Percentiles rank a stretch among this genome's conserved stretches.
These are phyloP conservation scores for Macaranga tanarius DNA, from an alignment of 441 rosid species.

Conservation along the genomic window DNA sequence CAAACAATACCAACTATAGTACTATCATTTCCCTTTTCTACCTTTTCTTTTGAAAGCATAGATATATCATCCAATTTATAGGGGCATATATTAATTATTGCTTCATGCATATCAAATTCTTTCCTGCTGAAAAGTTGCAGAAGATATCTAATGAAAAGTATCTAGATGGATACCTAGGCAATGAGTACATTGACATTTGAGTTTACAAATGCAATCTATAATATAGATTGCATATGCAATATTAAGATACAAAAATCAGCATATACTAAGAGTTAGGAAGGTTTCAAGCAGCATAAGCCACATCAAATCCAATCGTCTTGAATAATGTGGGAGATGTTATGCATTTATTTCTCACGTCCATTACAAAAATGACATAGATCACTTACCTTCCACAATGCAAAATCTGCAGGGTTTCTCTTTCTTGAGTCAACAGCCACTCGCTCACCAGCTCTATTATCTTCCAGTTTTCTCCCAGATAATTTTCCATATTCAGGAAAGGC, in stretches of 20 bases:
- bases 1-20: not conserved
- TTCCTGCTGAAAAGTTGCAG: not conserved
- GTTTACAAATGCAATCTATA: not conserved
- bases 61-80: not conserved
- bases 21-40: no score
- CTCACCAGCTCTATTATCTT: conserved; percentile 93
- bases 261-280: not conserved
- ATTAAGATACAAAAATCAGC: not conserved
- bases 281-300: not conserved
- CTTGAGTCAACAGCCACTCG: conserved; percentile 81
- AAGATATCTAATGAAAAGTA: not conserved
- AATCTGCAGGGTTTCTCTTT: conserved; percentile 88
- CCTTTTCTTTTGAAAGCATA: not conserved
- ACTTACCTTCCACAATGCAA: conserved; percentile 87
- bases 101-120: not conserved
- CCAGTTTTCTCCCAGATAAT: conserved; percentile 79
- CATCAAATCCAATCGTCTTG: conserved; percentile 6
- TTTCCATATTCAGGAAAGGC: conserved; percentile 65
- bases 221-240: no score
- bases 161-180: not conserved
- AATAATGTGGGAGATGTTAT: not conserved
- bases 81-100: not conserved
- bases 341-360: not conserved
- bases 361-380: not conserved
- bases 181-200: not conserved